Evolutionary conservation across 2,329 filamentous ascomycete genomes (phyloP), one percentile per base, ranked within the genome.

Genomic region (Botrytis sinoallii): DNA sequence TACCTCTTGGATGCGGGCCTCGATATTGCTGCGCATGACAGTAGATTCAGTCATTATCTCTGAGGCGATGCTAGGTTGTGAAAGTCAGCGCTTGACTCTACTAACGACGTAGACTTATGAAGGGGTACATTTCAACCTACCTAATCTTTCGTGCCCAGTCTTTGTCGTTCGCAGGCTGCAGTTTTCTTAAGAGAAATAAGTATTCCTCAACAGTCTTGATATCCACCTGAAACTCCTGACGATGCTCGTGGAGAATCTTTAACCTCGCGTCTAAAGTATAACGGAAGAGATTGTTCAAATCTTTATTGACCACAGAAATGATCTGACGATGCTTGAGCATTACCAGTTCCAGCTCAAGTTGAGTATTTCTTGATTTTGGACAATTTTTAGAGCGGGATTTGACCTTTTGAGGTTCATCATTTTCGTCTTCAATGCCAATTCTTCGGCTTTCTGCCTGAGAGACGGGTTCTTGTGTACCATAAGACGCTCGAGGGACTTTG

Each of bases 191-290:
- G 35, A 68, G 48, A 14, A 57, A 68, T 10, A 68, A 57, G 18
- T 68, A 68, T 12, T 68, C 65, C 35, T 68, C 65, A 7, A 32
- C 5, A 22, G 25, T 68, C 9, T 68, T 57, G 7, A 68, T 68
- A 32, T 57, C 65, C 10, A 42, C 18, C 35, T 57, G 65, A 14
- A 68, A 68, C 2, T 68, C 65, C 25, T 42, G 35, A 42, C 9
- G 48, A 57, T 68, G 25, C 16, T 68, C 18, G 5, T 29, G 4
- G 10, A 68, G 18, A 16, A 68, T 57, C 35, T 9, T 9, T 16
- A 57, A 42, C 16, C 65, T 57, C 4, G 35, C 25, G 3, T 57
- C 48, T 32, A 68, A 29, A 29, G 35, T 68, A 68, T 68, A 68
- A 9, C 65, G 65, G 35, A 32, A 68, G 9, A 68, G 65, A 55